A percentile compares a stretch with the other conserved stretches of the same genome.
phyloP scores from a whole-genome alignment of 345 rosid genomes.

The Theobroma cacao region DNA sequence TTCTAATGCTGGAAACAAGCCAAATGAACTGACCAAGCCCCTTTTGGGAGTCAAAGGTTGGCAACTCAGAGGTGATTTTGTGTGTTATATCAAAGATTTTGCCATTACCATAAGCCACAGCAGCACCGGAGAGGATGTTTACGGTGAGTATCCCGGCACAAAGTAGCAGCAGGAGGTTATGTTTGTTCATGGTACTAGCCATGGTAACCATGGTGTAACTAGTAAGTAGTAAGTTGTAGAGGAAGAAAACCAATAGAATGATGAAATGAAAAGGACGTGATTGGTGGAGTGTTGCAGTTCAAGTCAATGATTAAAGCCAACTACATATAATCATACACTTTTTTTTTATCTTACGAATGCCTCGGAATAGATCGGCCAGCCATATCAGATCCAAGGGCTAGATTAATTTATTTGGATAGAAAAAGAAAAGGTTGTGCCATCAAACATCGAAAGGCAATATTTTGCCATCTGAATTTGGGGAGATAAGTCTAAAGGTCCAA shows the following conservation, averaged over 20 bases:
- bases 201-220: background rate
- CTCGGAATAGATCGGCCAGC: too few relatives aligned
- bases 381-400: too few relatives aligned
- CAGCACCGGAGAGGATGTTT: background rate
- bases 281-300: too few relatives aligned
- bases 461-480: too few relatives aligned
- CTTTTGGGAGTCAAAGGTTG: conserved; percentile 26
- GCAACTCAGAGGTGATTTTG: conserved; percentile 27
- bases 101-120: conserved; percentile 17
- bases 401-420: too few relatives aligned
- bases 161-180: background rate
- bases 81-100: conserved; percentile 48
- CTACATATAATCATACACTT: too few relatives aligned
- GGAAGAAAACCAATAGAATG: background rate
- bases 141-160: background rate
- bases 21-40: conserved; percentile 42
- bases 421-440: too few relatives aligned
- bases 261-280: too few relatives aligned
- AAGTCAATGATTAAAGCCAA: too few relatives aligned
- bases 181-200: background rate
- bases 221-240: background rate
- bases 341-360: too few relatives aligned
- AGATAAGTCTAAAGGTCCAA: too few relatives aligned
- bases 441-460: too few relatives aligned
- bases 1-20: conserved; percentile 41